Evolutionary conservation across 116 monocot genomes (phyloP), one percentile per base, ranked within the genome.

Genomic region (Dioscorea cayenensis): DNA sequence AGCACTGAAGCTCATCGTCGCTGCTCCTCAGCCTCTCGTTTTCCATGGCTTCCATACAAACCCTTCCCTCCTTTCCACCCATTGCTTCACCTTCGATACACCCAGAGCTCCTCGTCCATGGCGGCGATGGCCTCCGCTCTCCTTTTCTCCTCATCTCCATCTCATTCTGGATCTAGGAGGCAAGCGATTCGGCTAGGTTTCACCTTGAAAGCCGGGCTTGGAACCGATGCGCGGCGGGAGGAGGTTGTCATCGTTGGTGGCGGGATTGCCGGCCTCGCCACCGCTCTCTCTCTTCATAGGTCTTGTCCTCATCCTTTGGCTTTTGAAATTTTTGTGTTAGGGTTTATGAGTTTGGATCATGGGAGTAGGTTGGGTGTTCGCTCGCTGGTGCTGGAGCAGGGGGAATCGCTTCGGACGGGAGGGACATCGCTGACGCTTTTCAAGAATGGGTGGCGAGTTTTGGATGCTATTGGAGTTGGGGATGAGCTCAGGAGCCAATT

Each of bases 341-440:
- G 2, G 43, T 59, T 74, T 52, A 68, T 32, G 50, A 21, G 18
- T 49, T 61, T 71, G 52, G 65, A 20, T 20, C 65, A 7, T 21
- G 62, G 19, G 66, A 60, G 61, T 70, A 85, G 84, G 84, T 75
- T 73, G 5, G 84, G 88, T 35, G 49, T 87, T 6, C 36, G 52
- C 23, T 68, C 84, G 28, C 37, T 70, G 68, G 89, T 88, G 18
- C 76, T 95, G 48, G 89, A 95, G 84, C 89, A 95, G 75, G 83
- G 88, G 28, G 80, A 82, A 32, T 88, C 92, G 59, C 84, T 92
- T 22, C 85, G 96, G 23, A 73, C 86, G 11, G 92, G 92, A 6
- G 96, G 96, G 36, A 90, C 96, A 49, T 90, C 92, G 66, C 82
- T 97, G 49, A 92, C 92, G 64, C 86, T 97, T 10, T 97, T 92